Percentiles rank a stretch among this genome's conserved stretches.
Conservation (phyloP, 1,284 basidiomycete species). For the Ganoderma multipileum region DNA sequence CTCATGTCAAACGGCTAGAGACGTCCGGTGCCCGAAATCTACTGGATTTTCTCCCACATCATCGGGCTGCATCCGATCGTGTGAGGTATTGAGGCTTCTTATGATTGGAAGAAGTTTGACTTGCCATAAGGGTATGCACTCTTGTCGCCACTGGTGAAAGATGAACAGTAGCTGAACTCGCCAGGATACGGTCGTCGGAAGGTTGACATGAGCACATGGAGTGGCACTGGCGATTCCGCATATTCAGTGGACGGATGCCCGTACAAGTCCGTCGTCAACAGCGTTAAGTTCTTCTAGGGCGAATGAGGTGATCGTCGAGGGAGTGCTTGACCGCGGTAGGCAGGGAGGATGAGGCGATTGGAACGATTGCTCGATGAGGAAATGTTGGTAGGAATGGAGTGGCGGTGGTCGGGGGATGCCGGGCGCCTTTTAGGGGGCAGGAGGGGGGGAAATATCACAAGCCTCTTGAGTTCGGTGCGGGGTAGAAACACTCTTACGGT, state of each 20-base stretch:
- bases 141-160: neutral
- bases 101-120: neutral
- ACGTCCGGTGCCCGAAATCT: neutral
- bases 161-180: neutral
- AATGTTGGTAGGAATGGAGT: neutral
- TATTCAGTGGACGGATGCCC: neutral
- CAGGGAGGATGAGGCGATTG: neutral
- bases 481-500: constrained; percentile 18
- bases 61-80: no score
- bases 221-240: neutral
- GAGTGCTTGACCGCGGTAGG: neutral
- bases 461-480: constrained; percentile 21
- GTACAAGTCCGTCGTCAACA: neutral
- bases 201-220: neutral
- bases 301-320: no score
- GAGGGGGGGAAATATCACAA: constrained; percentile 32
- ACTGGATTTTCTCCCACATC: neutral
- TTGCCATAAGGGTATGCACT: neutral
- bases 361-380: neutral
- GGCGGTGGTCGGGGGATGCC: constrained; percentile 13
- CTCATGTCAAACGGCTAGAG: neutral
- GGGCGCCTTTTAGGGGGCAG: constrained; percentile 11
- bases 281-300: neutral
- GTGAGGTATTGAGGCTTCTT: no score
- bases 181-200: no score